A percentile compares a stretch with the other conserved stretches of the same genome.
These are phyloP conservation scores for Vickermania spadyakhi DNA, from an alignment of 208 protist species.

Conservation along the genomic window DNA sequence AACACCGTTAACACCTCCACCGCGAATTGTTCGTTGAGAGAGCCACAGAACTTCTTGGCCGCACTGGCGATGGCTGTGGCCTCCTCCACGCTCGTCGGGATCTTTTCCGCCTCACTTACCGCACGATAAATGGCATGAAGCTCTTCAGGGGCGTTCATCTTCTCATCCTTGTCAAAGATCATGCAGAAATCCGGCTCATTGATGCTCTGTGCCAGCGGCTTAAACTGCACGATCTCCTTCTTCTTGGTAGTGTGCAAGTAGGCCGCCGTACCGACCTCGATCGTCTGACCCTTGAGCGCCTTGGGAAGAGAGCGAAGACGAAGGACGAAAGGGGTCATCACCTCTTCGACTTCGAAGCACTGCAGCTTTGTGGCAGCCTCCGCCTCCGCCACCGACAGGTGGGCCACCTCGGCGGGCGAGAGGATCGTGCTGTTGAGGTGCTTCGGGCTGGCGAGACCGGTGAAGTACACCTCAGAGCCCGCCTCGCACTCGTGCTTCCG, in stretches of 20 bases:
- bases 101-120: constrained; percentile 18
- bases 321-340: constrained; percentile 64
- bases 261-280: constrained; percentile 48
- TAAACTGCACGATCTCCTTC: constrained; percentile 35
- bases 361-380: constrained; percentile 15
- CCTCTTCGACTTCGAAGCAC: constrained; percentile 61
- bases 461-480: constrained; percentile 77
- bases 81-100: constrained; percentile 18
- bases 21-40: constrained; percentile 24
- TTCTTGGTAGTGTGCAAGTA: constrained; percentile 91
- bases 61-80: constrained; percentile 18
- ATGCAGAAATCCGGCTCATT: constrained; percentile 38
- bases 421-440: constrained; percentile 25
- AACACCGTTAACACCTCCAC: constrained; percentile 36
- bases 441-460: constrained; percentile 36
- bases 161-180: constrained; percentile 82
- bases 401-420: background rate
- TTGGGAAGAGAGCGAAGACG: constrained; percentile 33
- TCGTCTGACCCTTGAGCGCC: constrained; percentile 5
- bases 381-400: background rate
- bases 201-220: constrained; percentile 42
- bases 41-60: constrained; percentile 17
- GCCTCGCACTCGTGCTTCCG: constrained; percentile 81
- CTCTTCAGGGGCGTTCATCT: constrained; percentile 40
- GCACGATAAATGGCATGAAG: constrained; percentile 80